A percentile compares a stretch with the other conserved stretches of the same genome.
Evolutionary conservation across 495 filamentous ascomycete genomes (phyloP).

Genomic region (Penicillium dipodomyicola): DNA sequence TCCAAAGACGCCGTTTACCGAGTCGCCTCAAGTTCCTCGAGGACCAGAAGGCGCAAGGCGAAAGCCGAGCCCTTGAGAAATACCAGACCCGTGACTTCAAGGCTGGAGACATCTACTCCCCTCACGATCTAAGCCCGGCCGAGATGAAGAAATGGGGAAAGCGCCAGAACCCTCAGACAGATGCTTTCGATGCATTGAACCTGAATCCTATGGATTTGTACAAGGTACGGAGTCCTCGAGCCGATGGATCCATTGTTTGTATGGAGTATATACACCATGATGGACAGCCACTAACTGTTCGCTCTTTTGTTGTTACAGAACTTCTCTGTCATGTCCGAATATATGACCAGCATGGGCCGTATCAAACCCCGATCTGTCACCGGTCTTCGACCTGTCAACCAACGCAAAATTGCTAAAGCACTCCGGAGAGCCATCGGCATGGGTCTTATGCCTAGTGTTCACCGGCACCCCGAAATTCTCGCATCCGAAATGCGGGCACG

Average conservation of each 20-base stretch:
- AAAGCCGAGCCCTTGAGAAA: constrained; percentile 39
- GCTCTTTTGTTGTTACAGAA: constrained; percentile 56
- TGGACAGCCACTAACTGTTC: constrained; percentile 11
- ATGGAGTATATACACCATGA: neutral
- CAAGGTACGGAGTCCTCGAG: constrained; percentile 54
- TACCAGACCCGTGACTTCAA: constrained; percentile 57
- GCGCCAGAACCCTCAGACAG: constrained; percentile 48
- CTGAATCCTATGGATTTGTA: constrained; percentile 82
- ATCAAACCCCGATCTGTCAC: constrained; percentile 74
- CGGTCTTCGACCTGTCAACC: constrained; percentile 82
- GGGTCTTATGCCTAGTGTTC: constrained; percentile 88
- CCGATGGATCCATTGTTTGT: neutral
- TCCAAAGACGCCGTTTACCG: constrained; percentile 27
- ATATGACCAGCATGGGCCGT: constrained; percentile 75
- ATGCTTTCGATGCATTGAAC: constrained; percentile 78
- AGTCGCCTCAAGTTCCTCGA: constrained; percentile 39
- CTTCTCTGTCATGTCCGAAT: constrained; percentile 89
- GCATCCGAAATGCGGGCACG: constrained; percentile 36
- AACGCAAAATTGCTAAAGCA: constrained; percentile 88
- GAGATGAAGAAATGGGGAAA: constrained; percentile 71
- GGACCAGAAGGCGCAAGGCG: constrained; percentile 39
- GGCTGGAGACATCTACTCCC: constrained; percentile 81
- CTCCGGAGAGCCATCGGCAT: constrained; percentile 83
- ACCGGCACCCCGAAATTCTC: constrained; percentile 88
- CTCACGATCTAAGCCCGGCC: constrained; percentile 73